Evolutionary conservation across 805 yeast species (phyloP).

Genomic region (Soucietia sequanensis): DNA sequence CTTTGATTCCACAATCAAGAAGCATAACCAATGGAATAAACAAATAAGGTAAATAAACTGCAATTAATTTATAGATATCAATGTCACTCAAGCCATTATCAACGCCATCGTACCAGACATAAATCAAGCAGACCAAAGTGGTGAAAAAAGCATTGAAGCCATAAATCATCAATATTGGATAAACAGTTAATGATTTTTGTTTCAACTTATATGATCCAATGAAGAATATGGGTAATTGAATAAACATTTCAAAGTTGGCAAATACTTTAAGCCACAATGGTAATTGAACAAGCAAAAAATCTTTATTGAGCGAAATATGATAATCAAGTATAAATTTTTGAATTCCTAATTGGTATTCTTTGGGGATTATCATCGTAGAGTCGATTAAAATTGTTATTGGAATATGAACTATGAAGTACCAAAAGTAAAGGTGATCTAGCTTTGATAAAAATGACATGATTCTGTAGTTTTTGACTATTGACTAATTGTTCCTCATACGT

Average conservation of each 20-base stretch:
- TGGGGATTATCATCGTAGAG: conserved; percentile 66
- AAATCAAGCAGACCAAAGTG: conserved; percentile 68
- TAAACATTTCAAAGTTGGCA: conserved; percentile 66
- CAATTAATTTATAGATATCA: conserved; percentile 45
- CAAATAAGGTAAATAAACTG: conserved; percentile 69
- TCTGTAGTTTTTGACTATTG: no score
- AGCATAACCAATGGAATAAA: conserved; percentile 60
- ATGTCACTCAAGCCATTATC: conserved; percentile 31
- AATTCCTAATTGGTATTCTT: conserved; percentile 40
- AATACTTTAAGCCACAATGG: conserved; percentile 76
- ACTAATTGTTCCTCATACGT: no score
- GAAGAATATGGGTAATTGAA: conserved; percentile 80
- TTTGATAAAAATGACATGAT: background rate
- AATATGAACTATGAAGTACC: conserved; percentile 62
- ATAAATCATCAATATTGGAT: conserved; percentile 53
- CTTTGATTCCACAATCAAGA: conserved; percentile 44
- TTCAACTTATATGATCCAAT: conserved; percentile 32
- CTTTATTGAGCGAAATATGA: conserved; percentile 68
- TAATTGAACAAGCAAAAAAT: conserved; percentile 56
- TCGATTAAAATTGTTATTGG: conserved; percentile 78
- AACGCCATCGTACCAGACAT: conserved; percentile 38
- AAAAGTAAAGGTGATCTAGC: conserved; percentile 45
- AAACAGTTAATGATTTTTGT: conserved; percentile 10
- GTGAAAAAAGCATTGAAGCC: conserved; percentile 84
- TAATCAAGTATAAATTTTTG: conserved; percentile 52